Evolutionary conservation across 2,329 filamentous ascomycete genomes (phyloP).

Genomic region (Curvularia sp.): DNA sequence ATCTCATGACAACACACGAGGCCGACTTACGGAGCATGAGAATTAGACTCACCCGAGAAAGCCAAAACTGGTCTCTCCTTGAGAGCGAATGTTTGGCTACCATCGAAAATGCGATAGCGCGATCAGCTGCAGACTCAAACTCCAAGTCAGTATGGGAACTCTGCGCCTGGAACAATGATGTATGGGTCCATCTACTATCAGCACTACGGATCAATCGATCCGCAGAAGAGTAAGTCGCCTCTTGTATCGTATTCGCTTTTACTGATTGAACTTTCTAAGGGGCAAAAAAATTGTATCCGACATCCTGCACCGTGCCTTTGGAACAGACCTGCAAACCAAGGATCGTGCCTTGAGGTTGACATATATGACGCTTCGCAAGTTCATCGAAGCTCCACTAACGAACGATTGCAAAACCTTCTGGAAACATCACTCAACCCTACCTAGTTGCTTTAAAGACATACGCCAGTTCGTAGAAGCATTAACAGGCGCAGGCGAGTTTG

Average conservation of each 20-base stretch:
- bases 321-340: slow-evolving; percentile 13
- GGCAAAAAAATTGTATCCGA: slow-evolving; percentile 11
- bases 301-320: slow-evolving; percentile 23
- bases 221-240: slow-evolving; percentile 20
- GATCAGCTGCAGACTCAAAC: slow-evolving; percentile 4
- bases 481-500: slow-evolving; percentile 9
- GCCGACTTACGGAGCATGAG: slow-evolving; percentile 33
- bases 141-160: slow-evolving; percentile 19
- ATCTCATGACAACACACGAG: slow-evolving; percentile 31
- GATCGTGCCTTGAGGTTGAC: slow-evolving; percentile 28
- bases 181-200: slow-evolving; percentile 31
- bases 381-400: slow-evolving; percentile 17
- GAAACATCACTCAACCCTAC: slow-evolving; percentile 25
- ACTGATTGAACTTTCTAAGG: slow-evolving; percentile 13
- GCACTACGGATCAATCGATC: slow-evolving; percentile 17
- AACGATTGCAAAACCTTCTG: slow-evolving; percentile 35
- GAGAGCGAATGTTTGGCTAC: slow-evolving; percentile 24
- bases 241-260: background rate
- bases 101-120: slow-evolving; percentile 22
- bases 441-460: slow-evolving; percentile 41
- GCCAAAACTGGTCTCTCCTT: slow-evolving; percentile 26
- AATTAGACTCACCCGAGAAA: slow-evolving; percentile 18
- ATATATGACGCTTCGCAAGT: slow-evolving; percentile 23
- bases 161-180: slow-evolving; percentile 27
- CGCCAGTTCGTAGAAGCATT: slow-evolving; percentile 28